phyloP scores from a whole-genome alignment of 2,329 filamentous ascomycete genomes.

The Aspergillus ibericus region DNA sequence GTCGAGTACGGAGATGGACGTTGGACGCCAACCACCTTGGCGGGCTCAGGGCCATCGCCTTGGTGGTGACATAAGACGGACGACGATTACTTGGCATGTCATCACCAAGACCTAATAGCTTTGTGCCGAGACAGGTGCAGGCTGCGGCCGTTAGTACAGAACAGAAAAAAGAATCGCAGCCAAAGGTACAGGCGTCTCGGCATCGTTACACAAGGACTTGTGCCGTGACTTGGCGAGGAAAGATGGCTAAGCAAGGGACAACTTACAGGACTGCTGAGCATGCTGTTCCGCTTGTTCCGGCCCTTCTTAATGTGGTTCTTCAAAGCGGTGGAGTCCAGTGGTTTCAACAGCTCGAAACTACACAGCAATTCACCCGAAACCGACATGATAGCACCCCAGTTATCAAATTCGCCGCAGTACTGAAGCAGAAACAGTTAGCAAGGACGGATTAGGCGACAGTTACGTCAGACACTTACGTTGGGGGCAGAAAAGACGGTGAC shows the following conservation, averaged over 20 bases:
- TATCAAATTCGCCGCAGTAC: constrained; percentile 99
- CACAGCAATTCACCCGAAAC: constrained; percentile 91
- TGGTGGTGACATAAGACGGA: constrained; percentile 22
- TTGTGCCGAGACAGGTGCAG: constrained; percentile 47
- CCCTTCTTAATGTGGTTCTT: constrained; percentile 99
- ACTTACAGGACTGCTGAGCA: constrained; percentile 94
- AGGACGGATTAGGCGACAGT: neutral
- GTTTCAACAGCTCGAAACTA: constrained; percentile 95
- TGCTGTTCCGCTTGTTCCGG: constrained; percentile 87
- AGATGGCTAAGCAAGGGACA: constrained; percentile 18
- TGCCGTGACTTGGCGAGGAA: constrained; percentile 23
- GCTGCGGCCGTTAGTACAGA: constrained; percentile 33
- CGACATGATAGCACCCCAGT: constrained; percentile 99
- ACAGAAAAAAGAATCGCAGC: constrained; percentile 2
- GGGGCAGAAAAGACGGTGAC: constrained; percentile 98
- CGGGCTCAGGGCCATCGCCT: constrained; percentile 16
- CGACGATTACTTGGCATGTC: constrained; percentile 22
- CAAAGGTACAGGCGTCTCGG: constrained; percentile 21
- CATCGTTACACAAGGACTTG: constrained; percentile 22
- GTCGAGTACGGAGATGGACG: constrained; percentile 9
- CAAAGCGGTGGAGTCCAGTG: constrained; percentile 88
- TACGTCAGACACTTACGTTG: constrained; percentile 66
- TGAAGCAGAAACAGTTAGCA: constrained; percentile 43
- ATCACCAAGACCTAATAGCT: constrained; percentile 39
- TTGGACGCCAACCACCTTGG: constrained; percentile 8